Base-by-base conservation (phyloP, 1,284 basidiomycete species). In the Singerocomus rubriflavus region DNA sequence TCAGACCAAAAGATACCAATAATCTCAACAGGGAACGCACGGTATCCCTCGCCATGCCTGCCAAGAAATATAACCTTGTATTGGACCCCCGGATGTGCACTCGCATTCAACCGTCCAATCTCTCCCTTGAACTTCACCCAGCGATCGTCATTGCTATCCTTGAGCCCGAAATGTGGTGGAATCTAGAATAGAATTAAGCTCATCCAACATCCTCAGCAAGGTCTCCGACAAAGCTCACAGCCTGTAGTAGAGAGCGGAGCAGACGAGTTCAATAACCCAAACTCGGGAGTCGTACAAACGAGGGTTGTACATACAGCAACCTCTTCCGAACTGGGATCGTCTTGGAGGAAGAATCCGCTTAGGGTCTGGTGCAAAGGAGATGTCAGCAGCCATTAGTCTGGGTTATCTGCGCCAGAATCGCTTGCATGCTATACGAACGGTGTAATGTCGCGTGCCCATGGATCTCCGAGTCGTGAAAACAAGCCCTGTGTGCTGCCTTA, bases 11-110 rank as follows among this genome's bases (percentile, higher is more conserved):
- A 10, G 34, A 16, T 2, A 21, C 25, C 25, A 13, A 13, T 9
- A 5, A 9, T 17, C 13, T n/a, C 21, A 8, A 7, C 8, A 21
- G 14, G 40, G 13, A 27, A 49, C 55, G 37, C 49, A 73, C 84
- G 57, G 48, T 72, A 80, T 54, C 89, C 89, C 69, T 91, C 71
- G 0, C 89, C 89, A 57, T 91, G 89, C 50, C 89, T 72, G 1
- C 80, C 79, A 11, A 89, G 64, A 53, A 82, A 81, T 48, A 90
- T 65, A 12, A 88, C 73, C 62, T 88, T 91, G 67, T 82, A 81
- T 8, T 66, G 66, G 12, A 71, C 73, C 2, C 67, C 64, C 0
- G 58, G 42, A 2, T 71, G 65, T 1, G 76, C 72, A 0, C 63
- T 58, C 6, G 59, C 53, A 53, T 85, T 82, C 40, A 89, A 60